A percentile compares a stretch with the other conserved stretches of the same genome.
These are phyloP conservation scores for Vachellia collinsii DNA, from an alignment of 306 rosid species.

Conservation along the genomic window DNA sequence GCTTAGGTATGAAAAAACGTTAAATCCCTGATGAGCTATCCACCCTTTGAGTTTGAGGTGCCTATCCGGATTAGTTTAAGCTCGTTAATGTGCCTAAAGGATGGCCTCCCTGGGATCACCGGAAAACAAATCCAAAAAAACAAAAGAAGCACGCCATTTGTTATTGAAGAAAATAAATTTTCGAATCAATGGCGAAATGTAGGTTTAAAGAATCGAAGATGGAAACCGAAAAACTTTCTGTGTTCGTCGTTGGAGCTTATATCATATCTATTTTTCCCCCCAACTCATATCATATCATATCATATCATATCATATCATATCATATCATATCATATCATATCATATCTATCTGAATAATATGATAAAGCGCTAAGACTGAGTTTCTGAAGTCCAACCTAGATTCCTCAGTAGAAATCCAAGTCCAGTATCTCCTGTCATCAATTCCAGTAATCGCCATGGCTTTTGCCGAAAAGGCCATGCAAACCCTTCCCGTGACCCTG, in stretches of 20 bases:
- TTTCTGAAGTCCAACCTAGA: conserved; percentile 60
- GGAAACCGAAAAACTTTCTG: background rate
- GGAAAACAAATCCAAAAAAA: background rate
- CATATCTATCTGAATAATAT: background rate
- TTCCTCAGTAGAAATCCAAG: conserved; percentile 91
- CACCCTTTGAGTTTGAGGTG: too few relatives aligned
- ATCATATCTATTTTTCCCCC: too few relatives aligned
- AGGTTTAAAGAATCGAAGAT: background rate
- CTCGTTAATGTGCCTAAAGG: too few relatives aligned
- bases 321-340: too few relatives aligned
- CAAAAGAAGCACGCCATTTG: background rate
- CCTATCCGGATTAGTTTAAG: too few relatives aligned
- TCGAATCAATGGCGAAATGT: background rate
- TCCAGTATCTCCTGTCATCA: conserved; percentile 90
- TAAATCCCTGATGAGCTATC: too few relatives aligned
- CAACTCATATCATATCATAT: too few relatives aligned
- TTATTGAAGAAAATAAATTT: background rate
- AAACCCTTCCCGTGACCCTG: conserved; percentile 68
- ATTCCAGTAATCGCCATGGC: conserved; percentile 87
- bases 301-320: too few relatives aligned
- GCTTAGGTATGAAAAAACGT: too few relatives aligned
- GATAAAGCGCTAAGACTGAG: background rate
- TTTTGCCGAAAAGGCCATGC: conserved; percentile 73
- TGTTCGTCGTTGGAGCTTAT: background rate
- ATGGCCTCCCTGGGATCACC: too few relatives aligned